These are phyloP conservation scores for Waltergamsia citrina DNA, from an alignment of 2,329 filamentous ascomycete genomes.

Conservation along the genomic window DNA sequence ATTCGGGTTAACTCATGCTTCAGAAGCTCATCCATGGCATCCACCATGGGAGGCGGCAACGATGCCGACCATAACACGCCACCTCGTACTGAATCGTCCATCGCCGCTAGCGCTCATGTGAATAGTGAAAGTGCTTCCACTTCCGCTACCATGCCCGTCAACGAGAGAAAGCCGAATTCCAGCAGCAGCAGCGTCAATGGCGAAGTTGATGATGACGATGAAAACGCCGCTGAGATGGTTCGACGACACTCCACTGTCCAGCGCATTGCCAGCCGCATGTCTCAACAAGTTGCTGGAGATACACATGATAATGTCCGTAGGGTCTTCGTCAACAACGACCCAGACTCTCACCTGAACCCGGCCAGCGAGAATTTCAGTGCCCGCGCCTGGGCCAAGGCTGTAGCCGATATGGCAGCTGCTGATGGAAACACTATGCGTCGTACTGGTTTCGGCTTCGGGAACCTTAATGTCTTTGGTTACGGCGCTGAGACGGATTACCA, in stretches of 20 bases:
- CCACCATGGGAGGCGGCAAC: too few species aligned
- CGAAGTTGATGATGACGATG: slow-evolving; percentile 17
- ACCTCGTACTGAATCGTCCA: neutral
- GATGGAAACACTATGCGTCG: slow-evolving; percentile 48
- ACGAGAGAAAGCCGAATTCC: neutral
- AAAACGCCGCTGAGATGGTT: slow-evolving; percentile 30
- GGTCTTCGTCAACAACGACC: slow-evolving; percentile 10
- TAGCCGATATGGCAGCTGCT: slow-evolving; percentile 40
- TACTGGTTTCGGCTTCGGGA: slow-evolving; percentile 51
- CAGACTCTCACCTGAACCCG: slow-evolving; percentile 43
- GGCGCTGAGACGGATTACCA: slow-evolving; percentile 36
- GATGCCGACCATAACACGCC: too few species aligned
- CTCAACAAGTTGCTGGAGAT: slow-evolving; percentile 8
- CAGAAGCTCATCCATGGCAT: too few species aligned
- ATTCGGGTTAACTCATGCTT: too few species aligned
- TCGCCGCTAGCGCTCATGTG: neutral
- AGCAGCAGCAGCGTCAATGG: neutral
- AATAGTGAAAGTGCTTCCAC: too few species aligned
- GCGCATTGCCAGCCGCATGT: slow-evolving; percentile 39
- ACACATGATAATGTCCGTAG: neutral
- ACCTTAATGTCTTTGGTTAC: slow-evolving; percentile 35
- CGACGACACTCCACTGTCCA: slow-evolving; percentile 39
- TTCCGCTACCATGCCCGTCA: too few species aligned
- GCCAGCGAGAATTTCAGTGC: slow-evolving; percentile 41
- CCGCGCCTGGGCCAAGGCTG: slow-evolving; percentile 49